A percentile compares a stretch with the other conserved stretches of the same genome.
These are phyloP conservation scores for Jamesozyma hellenica DNA, from an alignment of 805 yeast species.

Conservation along the genomic window DNA sequence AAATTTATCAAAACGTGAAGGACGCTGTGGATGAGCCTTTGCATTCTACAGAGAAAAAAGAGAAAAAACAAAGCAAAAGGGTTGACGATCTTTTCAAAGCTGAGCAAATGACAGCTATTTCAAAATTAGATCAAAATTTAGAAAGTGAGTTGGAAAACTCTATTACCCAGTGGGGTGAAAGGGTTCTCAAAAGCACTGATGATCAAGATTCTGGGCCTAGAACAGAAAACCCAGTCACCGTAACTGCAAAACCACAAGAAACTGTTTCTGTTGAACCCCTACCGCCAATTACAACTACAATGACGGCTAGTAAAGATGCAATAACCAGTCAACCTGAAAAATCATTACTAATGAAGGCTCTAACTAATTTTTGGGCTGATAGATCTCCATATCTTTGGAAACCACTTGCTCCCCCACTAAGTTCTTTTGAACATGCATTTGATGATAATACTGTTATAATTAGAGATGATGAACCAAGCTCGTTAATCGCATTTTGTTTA, in stretches of 20 bases:
- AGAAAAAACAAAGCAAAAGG: neutral
- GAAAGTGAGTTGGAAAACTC: conserved; percentile 26
- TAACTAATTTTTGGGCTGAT: conserved; percentile 95
- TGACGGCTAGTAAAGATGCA: conserved; percentile 19
- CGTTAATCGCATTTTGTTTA: conserved; percentile 85
- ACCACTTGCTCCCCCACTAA: conserved; percentile 73
- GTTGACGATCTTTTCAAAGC: neutral
- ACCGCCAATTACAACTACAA: conserved; percentile 15
- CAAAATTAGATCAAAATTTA: conserved; percentile 13
- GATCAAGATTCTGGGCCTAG: neutral
- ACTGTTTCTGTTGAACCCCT: conserved; percentile 7
- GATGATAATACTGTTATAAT: conserved; percentile 89
- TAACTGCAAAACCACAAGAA: neutral
- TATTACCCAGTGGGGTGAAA: conserved; percentile 26
- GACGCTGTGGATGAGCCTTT: conserved; percentile 68
- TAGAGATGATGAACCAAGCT: conserved; percentile 93
- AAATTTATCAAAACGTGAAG: conserved; percentile 74
- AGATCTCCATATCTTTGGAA: conserved; percentile 93
- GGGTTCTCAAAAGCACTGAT: conserved; percentile 7
- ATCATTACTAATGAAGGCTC: conserved; percentile 67
- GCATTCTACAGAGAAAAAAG: conserved; percentile 10
- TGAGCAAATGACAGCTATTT: neutral
- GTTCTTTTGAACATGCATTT: conserved; percentile 77
- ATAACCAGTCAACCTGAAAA: conserved; percentile 46
- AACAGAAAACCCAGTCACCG: neutral